A percentile compares a stretch with the other conserved stretches of the same genome.
These are phyloP conservation scores for Hortaea sp. DNA, from an alignment of 2,329 filamentous ascomycete species.

Conservation along the genomic window DNA sequence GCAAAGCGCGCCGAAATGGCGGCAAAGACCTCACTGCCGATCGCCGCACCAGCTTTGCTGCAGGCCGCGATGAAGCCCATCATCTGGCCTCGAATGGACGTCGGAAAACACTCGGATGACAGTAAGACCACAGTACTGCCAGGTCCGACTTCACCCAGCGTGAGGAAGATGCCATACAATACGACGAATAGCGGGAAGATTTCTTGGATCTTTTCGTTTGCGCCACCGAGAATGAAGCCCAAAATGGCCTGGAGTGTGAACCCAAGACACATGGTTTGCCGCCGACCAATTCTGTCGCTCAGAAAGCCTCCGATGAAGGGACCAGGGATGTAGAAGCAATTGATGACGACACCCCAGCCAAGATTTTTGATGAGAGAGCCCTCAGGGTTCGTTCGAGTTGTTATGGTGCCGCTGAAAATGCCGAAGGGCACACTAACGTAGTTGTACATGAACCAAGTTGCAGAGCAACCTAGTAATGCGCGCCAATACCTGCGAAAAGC, in stretches of 20 bases:
- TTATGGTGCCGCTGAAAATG: conserved; percentile 31
- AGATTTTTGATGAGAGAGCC: background rate
- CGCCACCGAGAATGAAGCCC: conserved; percentile 42
- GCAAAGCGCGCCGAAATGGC: conserved; percentile 7
- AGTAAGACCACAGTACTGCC: conserved; percentile 43
- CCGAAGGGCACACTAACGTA: conserved; percentile 21
- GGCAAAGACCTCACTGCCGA: conserved; percentile 39
- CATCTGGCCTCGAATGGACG: conserved; percentile 42
- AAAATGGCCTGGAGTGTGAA: conserved; percentile 39
- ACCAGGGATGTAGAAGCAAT: conserved; percentile 30
- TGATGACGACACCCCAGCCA: no score
- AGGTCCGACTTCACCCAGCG: conserved; percentile 40
- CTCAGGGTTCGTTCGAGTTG: conserved; percentile 28
- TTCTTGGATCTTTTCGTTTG: conserved; percentile 36
- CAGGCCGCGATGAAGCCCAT: conserved; percentile 43
- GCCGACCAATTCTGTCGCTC: conserved; percentile 39
- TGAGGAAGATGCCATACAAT: conserved; percentile 44
- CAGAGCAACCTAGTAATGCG: no score
- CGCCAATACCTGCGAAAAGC: no score
- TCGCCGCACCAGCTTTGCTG: conserved; percentile 42
- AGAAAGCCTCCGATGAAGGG: conserved; percentile 41
- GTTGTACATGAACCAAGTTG: conserved; percentile 3
- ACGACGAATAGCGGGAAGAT: conserved; percentile 40
- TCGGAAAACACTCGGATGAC: conserved; percentile 43
- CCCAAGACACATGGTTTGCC: conserved; percentile 42